Conservation (phyloP, 768 basidiomycete genomes). For the Lactarius psammicola region DNA sequence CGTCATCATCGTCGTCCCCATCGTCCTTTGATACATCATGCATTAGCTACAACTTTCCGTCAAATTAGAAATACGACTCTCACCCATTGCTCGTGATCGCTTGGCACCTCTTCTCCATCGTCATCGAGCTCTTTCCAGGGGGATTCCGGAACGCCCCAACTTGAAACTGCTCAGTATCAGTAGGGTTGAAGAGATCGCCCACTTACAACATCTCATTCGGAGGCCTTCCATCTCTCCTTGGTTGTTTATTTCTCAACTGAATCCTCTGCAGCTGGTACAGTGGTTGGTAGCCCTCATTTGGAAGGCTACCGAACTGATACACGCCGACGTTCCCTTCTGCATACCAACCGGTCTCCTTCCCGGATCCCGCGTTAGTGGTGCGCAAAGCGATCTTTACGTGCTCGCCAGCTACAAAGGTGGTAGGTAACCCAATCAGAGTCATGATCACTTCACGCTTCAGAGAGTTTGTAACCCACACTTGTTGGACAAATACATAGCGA, state of each 20-base stretch:
- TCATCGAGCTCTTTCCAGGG: conserved; percentile 20
- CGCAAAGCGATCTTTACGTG: conserved; percentile 22
- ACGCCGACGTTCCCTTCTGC: conserved; percentile 24
- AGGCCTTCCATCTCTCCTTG: conserved; percentile 21
- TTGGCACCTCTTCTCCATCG: conserved; percentile 12
- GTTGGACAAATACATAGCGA: conserved; percentile 25
- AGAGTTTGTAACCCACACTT: conserved; percentile 8
- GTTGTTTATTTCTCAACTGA: conserved; percentile 6
- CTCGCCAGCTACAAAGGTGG: conserved; percentile 8
- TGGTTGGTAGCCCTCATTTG: conserved; percentile 12
- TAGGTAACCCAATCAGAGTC: neutral
- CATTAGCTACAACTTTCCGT: neutral
- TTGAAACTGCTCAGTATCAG: conserved; percentile 3
- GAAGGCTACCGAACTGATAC: conserved; percentile 23
- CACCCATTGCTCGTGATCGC: conserved; percentile 12
- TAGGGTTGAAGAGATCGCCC: neutral
- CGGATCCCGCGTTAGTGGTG: conserved; percentile 2
- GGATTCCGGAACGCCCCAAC: conserved; percentile 13
- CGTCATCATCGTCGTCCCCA: neutral
- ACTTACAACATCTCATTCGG: conserved; percentile 17
- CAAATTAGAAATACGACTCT: neutral
- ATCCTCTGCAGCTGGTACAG: conserved; percentile 15
- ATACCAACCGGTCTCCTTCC: conserved; percentile 19
- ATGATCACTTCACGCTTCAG: neutral
- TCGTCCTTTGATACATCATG: neutral